Base-by-base conservation (phyloP, 1,284 basidiomycete species). In the Macrocystidia cucumis region DNA sequence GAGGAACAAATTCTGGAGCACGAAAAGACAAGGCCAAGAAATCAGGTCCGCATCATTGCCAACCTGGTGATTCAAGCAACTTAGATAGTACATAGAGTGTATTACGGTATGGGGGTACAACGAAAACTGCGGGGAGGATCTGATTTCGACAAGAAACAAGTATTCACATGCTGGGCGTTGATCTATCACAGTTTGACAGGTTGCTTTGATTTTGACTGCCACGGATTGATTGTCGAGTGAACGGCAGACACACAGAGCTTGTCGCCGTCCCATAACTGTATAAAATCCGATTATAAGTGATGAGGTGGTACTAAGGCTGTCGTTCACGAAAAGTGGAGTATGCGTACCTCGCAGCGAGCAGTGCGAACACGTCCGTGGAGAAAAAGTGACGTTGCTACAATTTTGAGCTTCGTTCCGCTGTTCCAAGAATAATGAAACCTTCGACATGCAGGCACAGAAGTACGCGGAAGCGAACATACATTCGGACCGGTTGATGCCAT, bases 371-470 rank as follows among this genome's bases (percentile, higher is more conserved):
- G 57, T 0, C 62, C 62, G 21, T 63, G 58, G 12, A 64, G 52
- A 24, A 60, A 60, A 29, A 69, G 52, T 3, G 63, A 62, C 4
- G 56, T 66, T 5, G 63, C 63, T 8, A 67, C 50, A 12, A 72
- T 59, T 14, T 54, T 54, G 13, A 74, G 48, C 39, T 55, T 64
- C n/a, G 57, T 47, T n/a, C 69, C 71, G 28, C 69, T 73, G 23
- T 14, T 29, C 17, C 5, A 35, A 11, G 22, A 29, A 27, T 33
- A 29, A 14, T n/a, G 14, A 29, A 34, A 13, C 30, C n/a, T n/a
- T n/a, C n/a, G n/a, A n/a, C n/a, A n/a, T n/a, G n/a, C n/a, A n/a
- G n/a, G n/a, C n/a, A n/a, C 17, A 24, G 18, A 8, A 22, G 7
- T 39, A 12, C 14, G 9, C n/a, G n/a, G n/a, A n/a, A 22, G 20